Conservation (phyloP, 202 grass and related monocot species). For the Elaeis oleifera region DNA sequence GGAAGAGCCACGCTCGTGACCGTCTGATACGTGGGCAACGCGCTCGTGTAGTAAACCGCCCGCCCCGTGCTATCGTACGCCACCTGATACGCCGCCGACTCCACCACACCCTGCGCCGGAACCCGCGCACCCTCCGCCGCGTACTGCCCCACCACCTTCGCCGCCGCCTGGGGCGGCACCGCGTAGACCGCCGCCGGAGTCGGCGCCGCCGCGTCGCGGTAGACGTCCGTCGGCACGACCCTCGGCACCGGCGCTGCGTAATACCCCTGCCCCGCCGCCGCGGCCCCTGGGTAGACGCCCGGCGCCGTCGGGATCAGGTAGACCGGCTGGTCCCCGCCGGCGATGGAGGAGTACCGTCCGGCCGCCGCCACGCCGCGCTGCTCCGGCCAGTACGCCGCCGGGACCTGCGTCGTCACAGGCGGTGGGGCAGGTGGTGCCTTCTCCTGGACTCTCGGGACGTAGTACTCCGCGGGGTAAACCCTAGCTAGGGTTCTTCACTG, state of each 20-base stretch:
- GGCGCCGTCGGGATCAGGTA: constrained; percentile 59
- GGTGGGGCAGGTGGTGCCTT: constrained; percentile 28
- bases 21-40: constrained; percentile 51
- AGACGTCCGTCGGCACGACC: not conserved
- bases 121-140: not conserved
- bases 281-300: constrained; percentile 31
- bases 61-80: constrained; percentile 72
- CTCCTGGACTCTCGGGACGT: constrained; percentile 42
- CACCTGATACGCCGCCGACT: constrained; percentile 27
- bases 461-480: constrained; percentile 45
- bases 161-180: constrained; percentile 36
- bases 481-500: constrained; percentile 63
- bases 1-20: constrained; percentile 20
- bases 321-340: constrained; percentile 44
- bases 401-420: constrained; percentile 32
- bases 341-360: constrained; percentile 45
- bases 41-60: constrained; percentile 73
- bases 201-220: not conserved
- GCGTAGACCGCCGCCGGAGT: constrained; percentile 28
- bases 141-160: not conserved
- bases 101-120: constrained; percentile 22
- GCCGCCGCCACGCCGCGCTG: constrained; percentile 11
- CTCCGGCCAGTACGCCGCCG: constrained; percentile 33
- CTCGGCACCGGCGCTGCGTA: constrained; percentile 2
- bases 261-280: constrained; percentile 9